These are phyloP conservation scores for Trypanosoma caninum DNA, from an alignment of 208 protist genomes.

Conservation along the genomic window DNA sequence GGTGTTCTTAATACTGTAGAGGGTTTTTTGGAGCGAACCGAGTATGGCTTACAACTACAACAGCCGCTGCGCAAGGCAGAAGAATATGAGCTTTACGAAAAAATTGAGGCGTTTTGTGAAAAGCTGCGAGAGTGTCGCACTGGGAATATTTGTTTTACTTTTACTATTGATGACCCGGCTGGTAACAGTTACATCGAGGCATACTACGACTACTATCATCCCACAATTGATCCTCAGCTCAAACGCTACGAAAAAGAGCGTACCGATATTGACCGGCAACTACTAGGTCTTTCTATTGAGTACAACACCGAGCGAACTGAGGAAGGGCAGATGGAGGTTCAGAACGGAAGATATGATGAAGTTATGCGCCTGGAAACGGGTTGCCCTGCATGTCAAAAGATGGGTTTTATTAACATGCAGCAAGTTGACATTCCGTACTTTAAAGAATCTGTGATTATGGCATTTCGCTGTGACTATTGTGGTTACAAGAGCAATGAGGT, in stretches of 20 bases:
- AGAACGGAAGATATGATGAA: conserved; percentile 73
- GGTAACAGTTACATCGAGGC: conserved; percentile 93
- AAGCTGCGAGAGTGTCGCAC: conserved; percentile 58
- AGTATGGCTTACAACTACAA: conserved; percentile 67
- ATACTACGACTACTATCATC: conserved; percentile 87
- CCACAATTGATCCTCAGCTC: conserved; percentile 82
- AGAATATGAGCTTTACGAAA: conserved; percentile 73
- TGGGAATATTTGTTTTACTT: conserved; percentile 83
- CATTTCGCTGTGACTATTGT: conserved; percentile 91
- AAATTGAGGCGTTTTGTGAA: conserved; percentile 77
- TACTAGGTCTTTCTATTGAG: conserved; percentile 81
- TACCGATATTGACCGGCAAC: conserved; percentile 83
- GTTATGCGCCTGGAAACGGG: conserved; percentile 60
- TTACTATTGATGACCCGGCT: conserved; percentile 92
- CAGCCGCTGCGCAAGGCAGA: conserved; percentile 73
- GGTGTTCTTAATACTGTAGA: conserved; percentile 94
- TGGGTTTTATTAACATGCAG: conserved; percentile 77
- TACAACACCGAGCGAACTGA: conserved; percentile 85
- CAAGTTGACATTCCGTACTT: conserved; percentile 93
- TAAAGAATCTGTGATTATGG: conserved; percentile 94
- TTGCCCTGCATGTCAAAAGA: conserved; percentile 74
- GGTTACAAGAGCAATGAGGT: conserved; percentile 94
- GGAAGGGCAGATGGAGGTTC: conserved; percentile 68
- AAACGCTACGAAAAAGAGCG: conserved; percentile 81
- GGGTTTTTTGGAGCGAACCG: conserved; percentile 86